Evolutionary conservation across 1,284 basidiomycete genomes (phyloP).

Genomic region (Leccinum solheimii): DNA sequence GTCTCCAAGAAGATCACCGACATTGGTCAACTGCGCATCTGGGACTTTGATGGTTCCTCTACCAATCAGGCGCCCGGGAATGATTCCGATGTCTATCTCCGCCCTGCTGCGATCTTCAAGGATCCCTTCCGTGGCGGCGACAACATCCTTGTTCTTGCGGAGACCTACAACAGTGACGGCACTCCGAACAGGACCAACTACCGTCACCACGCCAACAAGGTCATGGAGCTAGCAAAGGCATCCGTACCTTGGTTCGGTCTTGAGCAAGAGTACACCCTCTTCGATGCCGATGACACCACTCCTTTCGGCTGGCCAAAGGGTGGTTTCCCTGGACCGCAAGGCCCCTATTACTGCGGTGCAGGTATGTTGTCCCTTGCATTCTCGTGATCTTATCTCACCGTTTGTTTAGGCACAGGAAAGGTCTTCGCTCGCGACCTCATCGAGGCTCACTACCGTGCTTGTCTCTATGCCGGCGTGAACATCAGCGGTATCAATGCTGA

Average conservation of each 20-base stretch:
- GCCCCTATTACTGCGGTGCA: slow-evolving; percentile 99
- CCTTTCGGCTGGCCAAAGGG: slow-evolving; percentile 98
- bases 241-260: slow-evolving; percentile 96
- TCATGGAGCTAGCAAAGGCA: slow-evolving; percentile 88
- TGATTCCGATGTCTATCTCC: slow-evolving; percentile 98
- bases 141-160: slow-evolving; percentile 96
- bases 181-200: slow-evolving; percentile 98
- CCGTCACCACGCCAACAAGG: slow-evolving; percentile 88
- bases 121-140: slow-evolving; percentile 99
- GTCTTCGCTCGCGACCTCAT: slow-evolving; percentile 99
- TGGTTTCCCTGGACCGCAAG: slow-evolving; percentile 99
- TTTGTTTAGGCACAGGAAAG: slow-evolving; percentile 78
- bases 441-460: slow-evolving; percentile 98
- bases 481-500: slow-evolving; percentile 99
- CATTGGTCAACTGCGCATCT: slow-evolving; percentile 85
- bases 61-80: slow-evolving; percentile 94
- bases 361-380: slow-evolving; percentile 49
- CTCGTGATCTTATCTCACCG: slow-evolving; percentile 17
- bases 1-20: slow-evolving; percentile 83
- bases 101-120: slow-evolving; percentile 96
- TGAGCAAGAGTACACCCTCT: slow-evolving; percentile 99
- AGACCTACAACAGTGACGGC: slow-evolving; percentile 98
- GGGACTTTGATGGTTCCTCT: slow-evolving; percentile 99
- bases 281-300: slow-evolving; percentile 85
- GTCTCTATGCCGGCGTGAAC: slow-evolving; percentile 95